Evolutionary conservation across 2,329 filamentous ascomycete species (phyloP), one percentile per base, ranked within the genome.

Genomic region (Dothistroma septosporum): DNA sequence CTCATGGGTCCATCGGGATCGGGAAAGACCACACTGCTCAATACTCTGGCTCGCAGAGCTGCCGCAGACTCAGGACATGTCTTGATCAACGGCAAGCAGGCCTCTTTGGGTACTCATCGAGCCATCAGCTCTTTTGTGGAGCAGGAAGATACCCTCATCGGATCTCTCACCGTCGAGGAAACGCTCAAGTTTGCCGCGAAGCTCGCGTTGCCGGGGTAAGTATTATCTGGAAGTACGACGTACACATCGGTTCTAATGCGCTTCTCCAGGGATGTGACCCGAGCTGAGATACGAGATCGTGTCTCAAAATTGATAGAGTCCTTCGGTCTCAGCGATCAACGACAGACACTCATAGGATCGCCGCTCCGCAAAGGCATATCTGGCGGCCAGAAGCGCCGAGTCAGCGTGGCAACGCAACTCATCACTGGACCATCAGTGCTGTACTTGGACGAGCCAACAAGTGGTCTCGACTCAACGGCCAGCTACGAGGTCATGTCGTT

Each of bases 21-120:
- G 58, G 91, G 91, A 53, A 95, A 95, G 75, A 94, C 91, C 0
- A 94, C 90, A 0, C 80, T 95, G 0, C 80, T 95, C 33, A 92
- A 93, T 70, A 83, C 88, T 4, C 84, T 94, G 10, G 90, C 91
- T 12, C 83, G 84, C 55, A 79, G 86, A 61, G 76, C 76, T 65
- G 76, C 76, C 11, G 77, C 77, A 11, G 78, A 82, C 2, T 77
- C 82, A 0, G 79, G 79, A 7, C 70, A 77, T 1, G 78, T 85
- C 1, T 76, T 82, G 37, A 78, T 90, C 64, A 91, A 93, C 71
- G 88, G 87, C 21, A 69, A 69, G 37, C 56, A 68, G 49, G 49
- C 49, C 47, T 47, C 63, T 12, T 61, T 68, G 12, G 44, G 62
- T 19, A 64, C 62, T 10, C 67, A 69, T 37, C 82, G 84, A 14